Percentiles rank a stretch among this genome's conserved stretches.
These are phyloP conservation scores for Thuja plicata DNA, from an alignment of 83 land plant species.

Conservation along the genomic window DNA sequence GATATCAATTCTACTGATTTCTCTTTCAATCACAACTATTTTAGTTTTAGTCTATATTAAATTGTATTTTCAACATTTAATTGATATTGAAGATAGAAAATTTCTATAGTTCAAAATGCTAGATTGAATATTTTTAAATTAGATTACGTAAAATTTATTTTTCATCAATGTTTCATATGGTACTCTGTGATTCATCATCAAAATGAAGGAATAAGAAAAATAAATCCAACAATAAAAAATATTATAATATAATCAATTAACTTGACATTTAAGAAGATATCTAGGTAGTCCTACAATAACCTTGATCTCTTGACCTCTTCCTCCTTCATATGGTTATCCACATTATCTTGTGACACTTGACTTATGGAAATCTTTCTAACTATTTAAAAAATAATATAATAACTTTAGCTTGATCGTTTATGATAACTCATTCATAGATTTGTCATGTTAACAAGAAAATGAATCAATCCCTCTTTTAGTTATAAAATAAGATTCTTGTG, in stretches of 20 bases:
- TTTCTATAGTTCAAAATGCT: too few relatives aligned
- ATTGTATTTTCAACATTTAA: not conserved
- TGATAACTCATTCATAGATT: too few relatives aligned
- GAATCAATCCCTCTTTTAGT: too few relatives aligned
- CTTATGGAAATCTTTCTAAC: slow-evolving; percentile 47
- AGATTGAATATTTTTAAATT: too few relatives aligned
- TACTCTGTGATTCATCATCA: not conserved
- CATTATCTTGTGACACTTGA: slow-evolving; percentile 26
- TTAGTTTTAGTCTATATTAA: slow-evolving; percentile 38
- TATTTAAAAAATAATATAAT: not conserved
- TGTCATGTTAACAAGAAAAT: too few relatives aligned
- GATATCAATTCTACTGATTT: slow-evolving; percentile 46
- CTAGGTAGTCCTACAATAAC: slow-evolving; percentile 34
- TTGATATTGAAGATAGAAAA: too few relatives aligned
- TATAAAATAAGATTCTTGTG: too few relatives aligned
- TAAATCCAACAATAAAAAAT: too few relatives aligned
- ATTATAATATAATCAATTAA: slow-evolving; percentile 6
- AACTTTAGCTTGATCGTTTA: too few relatives aligned
- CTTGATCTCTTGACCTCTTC: slow-evolving; percentile 37
- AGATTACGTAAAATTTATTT: too few relatives aligned
- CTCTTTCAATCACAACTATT: slow-evolving; percentile 54
- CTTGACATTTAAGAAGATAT: slow-evolving; percentile 27
- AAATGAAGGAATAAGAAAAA: not conserved
- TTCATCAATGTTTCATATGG: too few relatives aligned
- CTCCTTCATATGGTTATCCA: slow-evolving; percentile 30